Percentiles rank a stretch among this genome's conserved stretches.
These are phyloP conservation scores for Metschnikowia bowlesiae DNA, from an alignment of 805 yeast genomes.

Conservation along the genomic window DNA sequence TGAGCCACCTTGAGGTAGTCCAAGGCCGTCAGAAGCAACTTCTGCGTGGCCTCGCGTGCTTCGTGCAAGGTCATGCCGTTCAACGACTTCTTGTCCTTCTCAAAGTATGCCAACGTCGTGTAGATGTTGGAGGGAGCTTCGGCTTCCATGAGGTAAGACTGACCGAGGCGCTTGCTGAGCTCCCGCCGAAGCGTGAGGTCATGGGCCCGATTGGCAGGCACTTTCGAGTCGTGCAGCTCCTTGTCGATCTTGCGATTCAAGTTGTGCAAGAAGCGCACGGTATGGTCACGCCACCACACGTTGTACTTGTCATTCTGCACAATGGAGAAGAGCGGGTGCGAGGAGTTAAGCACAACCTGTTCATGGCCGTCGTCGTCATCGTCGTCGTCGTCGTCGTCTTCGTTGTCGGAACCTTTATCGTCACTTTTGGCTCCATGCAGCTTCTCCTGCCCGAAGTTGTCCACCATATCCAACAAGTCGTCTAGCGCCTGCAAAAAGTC, in stretches of 20 bases:
- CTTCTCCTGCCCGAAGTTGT: conserved; percentile 56
- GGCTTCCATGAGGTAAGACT: conserved; percentile 58
- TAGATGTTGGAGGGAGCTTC: conserved; percentile 55
- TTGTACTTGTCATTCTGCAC: conserved; percentile 42
- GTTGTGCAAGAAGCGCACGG: conserved; percentile 27
- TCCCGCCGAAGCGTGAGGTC: conserved; percentile 28
- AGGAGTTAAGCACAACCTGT: conserved; percentile 32
- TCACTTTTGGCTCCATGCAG: conserved; percentile 51
- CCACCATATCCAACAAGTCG: conserved; percentile 64
- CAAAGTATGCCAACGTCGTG: conserved; percentile 54
- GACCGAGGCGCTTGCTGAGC: conserved; percentile 54
- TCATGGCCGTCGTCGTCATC: conserved; percentile 12
- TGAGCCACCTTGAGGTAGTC: conserved; percentile 54
- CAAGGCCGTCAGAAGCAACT: conserved; percentile 50
- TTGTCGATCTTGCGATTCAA: conserved; percentile 21
- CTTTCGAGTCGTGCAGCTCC: conserved; percentile 9
- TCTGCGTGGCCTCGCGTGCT: conserved; percentile 49
- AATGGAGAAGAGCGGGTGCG: conserved; percentile 54
- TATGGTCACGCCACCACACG: conserved; percentile 53
- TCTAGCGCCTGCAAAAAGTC: conserved; percentile 57
- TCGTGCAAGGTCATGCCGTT: conserved; percentile 33
- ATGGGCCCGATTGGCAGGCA: conserved; percentile 3
- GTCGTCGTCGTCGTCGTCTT: conserved; percentile 18
- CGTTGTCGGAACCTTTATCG: conserved; percentile 45
- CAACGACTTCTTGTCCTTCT: conserved; percentile 28